phyloP scores from a whole-genome alignment of 306 rosid genomes.

The Trifolium repens region DNA sequence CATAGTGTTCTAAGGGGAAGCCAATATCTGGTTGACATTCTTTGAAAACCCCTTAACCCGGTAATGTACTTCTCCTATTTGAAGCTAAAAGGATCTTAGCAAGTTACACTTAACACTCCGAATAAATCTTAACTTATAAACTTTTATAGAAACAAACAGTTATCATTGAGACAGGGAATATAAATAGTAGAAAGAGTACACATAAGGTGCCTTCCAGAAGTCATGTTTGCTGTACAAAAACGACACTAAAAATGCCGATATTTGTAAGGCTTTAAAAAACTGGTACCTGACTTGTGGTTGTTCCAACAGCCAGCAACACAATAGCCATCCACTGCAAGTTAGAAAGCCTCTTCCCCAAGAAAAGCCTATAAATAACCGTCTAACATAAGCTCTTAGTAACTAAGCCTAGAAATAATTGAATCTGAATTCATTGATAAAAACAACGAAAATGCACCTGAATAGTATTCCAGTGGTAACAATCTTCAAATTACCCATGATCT shows the following conservation, averaged over 20 bases:
- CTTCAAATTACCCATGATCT: conserved; percentile 97
- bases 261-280: neutral
- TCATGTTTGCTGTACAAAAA: neutral
- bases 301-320: conserved; percentile 85
- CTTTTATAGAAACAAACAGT: neutral
- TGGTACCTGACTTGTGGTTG: conserved; percentile 94
- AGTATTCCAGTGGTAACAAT: conserved; percentile 87
- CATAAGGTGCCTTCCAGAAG: conserved; percentile 1
- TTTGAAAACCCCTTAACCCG: conserved; percentile 15
- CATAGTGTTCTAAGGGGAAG: conserved; percentile 19
- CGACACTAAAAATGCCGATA: conserved; percentile 8
- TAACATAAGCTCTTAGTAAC: conserved; percentile 18
- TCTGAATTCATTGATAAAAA: neutral
- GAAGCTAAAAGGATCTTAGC: conserved; percentile 25
- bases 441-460: conserved; percentile 68
- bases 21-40: conserved; percentile 8
- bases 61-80: neutral
- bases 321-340: conserved; percentile 91
- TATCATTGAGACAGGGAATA: neutral
- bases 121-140: neutral
- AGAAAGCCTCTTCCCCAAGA: conserved; percentile 81
- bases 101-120: neutral
- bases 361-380: conserved; percentile 54
- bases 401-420: neutral
- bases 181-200: neutral